phyloP scores from a whole-genome alignment of 2,329 filamentous ascomycete species.

The Colletotrichum horii region DNA sequence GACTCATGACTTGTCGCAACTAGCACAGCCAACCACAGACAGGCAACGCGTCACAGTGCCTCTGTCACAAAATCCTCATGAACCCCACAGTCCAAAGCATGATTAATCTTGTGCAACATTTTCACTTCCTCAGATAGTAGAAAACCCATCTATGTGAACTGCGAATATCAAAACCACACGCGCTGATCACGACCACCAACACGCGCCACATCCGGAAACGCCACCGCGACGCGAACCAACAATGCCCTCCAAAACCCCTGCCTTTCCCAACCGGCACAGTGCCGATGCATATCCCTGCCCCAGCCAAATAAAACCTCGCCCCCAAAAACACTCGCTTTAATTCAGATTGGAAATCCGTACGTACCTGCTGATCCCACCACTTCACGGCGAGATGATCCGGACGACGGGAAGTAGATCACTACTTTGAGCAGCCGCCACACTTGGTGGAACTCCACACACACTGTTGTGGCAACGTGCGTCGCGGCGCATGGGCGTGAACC shows the following conservation, averaged over 20 bases:
- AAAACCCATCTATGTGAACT: too few species aligned
- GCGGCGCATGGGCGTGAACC: background rate
- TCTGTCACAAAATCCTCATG: too few species aligned
- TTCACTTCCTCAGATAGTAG: too few species aligned
- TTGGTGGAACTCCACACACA: background rate
- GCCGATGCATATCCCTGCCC: background rate
- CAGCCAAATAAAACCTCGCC: background rate
- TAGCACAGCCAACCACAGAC: too few species aligned
- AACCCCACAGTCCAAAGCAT: too few species aligned
- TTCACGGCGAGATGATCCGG: background rate
- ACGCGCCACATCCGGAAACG: background rate
- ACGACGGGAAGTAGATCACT: conserved; percentile 10
- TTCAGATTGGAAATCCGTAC: background rate
- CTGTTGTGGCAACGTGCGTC: background rate
- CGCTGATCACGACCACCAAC: background rate
- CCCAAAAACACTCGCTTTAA: background rate
- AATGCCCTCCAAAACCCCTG: background rate
- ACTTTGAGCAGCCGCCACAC: background rate
- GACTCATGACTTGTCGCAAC: too few species aligned
- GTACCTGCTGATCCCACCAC: background rate
- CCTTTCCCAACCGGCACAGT: background rate
- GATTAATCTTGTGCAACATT: too few species aligned
- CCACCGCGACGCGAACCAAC: background rate
- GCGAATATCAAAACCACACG: background rate
- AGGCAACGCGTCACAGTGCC: too few species aligned